Evolutionary conservation across 1,284 basidiomycete species (phyloP), one percentile per base, ranked within the genome.

Genomic region (Pyrrhoderma noxium): DNA sequence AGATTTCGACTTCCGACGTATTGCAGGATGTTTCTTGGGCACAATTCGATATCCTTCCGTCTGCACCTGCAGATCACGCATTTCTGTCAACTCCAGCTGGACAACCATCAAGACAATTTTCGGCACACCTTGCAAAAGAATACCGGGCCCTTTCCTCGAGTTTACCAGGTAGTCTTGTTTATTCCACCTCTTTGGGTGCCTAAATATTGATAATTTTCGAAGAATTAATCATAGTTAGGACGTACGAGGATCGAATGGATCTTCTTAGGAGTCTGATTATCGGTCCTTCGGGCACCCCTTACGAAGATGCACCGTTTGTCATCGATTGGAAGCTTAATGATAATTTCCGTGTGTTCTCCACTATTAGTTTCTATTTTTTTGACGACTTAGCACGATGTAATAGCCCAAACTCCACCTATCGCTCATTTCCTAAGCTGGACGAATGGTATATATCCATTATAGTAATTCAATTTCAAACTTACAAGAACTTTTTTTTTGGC

Each of bases 341-440:
- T 5, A 82, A 85, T 61, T 97, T 93, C 65, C 93, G 27, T 31
- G 11, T 5, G 27, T 31, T 5, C 5, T 5, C 5, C 11, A 31
- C 5, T 11, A 31, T 11, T 31, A 31, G 5, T 11, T 31, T 11
- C 27, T 31, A 5, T 5, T 5, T 31, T 31, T 5, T 11, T 11
- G 11, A 11, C 27, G 11, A 31, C 7, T 31, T 5, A 31, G 7
- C 27, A 5, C 27, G 27, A 31, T 31, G 5, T 31, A 5, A 5
- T 11, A 31, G 27, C 93, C 2, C 76, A 86, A 59, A 82, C 80
- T 57, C 92, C 93, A 3, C 93, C 93, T 0, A 73, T 83, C 40
- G 93, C 93, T 3, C 85, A 92, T 68, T 97, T 96, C 67, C 77
- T 85, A 54, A 93, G 89, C 56, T 95, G 93, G 88, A 96, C 93